Conservation (phyloP, 495 filamentous ascomycete genomes). For the Tricharina praecox region DNA sequence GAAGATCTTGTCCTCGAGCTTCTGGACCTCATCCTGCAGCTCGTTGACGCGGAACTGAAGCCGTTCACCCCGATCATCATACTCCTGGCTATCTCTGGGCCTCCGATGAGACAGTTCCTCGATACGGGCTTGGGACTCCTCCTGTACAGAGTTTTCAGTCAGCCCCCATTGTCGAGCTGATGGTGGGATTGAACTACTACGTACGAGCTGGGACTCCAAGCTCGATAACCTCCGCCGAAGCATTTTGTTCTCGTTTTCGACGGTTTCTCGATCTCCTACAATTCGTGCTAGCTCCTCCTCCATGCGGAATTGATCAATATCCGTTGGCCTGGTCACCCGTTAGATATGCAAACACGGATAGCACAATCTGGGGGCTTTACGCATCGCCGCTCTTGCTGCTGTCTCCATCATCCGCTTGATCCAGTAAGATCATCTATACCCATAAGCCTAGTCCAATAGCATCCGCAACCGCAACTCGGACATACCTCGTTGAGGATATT, state of each 20-base stretch:
- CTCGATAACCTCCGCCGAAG: constrained; percentile 15
- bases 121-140: constrained; percentile 19
- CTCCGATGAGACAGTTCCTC: constrained; percentile 18
- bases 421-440: constrained; percentile 19
- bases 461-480: not conserved
- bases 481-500: constrained; percentile 20
- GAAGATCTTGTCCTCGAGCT: constrained; percentile 24
- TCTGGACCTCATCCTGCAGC: constrained; percentile 23
- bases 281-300: constrained; percentile 26
- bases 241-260: constrained; percentile 18
- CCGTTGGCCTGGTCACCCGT: not conserved
- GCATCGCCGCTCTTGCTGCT: not conserved
- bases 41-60: constrained; percentile 11
- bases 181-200: too few relatives aligned
- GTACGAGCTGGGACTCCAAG: constrained; percentile 18
- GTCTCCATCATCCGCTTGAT: constrained; percentile 4
- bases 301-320: constrained; percentile 25
- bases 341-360: not conserved
- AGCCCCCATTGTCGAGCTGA: too few relatives aligned
- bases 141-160: constrained; percentile 6
- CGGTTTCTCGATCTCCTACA: constrained; percentile 23
- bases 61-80: not conserved
- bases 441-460: not conserved
- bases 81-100: constrained; percentile 4
- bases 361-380: not conserved